These are phyloP conservation scores for Colletotrichum aenigma DNA, from an alignment of 2,329 filamentous ascomycete species.

Conservation along the genomic window DNA sequence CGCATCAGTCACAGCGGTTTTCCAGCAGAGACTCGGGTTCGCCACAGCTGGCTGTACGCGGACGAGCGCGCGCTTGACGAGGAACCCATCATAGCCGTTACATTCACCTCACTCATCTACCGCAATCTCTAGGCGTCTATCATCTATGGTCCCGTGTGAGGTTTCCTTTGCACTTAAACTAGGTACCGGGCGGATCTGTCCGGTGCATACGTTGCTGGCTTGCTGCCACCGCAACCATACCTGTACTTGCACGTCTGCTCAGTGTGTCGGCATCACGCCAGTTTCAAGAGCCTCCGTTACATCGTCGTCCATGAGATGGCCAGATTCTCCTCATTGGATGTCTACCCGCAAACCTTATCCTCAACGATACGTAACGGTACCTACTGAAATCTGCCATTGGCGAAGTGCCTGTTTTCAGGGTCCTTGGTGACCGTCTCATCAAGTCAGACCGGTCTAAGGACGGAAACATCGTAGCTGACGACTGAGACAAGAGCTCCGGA, in stretches of 20 bases:
- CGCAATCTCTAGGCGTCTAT: not conserved
- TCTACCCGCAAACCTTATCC: not conserved
- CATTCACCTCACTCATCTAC: not conserved
- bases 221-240: not conserved
- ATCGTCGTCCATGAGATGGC: not conserved
- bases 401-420: slow-evolving; percentile 1
- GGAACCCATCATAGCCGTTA: not conserved
- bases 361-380: not conserved
- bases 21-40: not conserved
- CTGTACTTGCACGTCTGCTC: not conserved
- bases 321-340: not conserved
- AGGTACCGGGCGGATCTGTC: not conserved
- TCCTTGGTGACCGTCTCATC: not conserved
- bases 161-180: not conserved
- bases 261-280: not conserved
- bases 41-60: not conserved
- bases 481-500: slow-evolving; percentile 3
- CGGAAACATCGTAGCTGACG: not conserved
- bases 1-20: not conserved
- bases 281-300: not conserved
- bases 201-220: not conserved
- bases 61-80: not conserved
- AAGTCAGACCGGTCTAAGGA: not conserved
- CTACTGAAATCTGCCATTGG: not conserved
- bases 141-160: not conserved